These are phyloP conservation scores for Talaromyces sp. DNA, from an alignment of 2,329 filamentous ascomycete species.

Conservation along the genomic window DNA sequence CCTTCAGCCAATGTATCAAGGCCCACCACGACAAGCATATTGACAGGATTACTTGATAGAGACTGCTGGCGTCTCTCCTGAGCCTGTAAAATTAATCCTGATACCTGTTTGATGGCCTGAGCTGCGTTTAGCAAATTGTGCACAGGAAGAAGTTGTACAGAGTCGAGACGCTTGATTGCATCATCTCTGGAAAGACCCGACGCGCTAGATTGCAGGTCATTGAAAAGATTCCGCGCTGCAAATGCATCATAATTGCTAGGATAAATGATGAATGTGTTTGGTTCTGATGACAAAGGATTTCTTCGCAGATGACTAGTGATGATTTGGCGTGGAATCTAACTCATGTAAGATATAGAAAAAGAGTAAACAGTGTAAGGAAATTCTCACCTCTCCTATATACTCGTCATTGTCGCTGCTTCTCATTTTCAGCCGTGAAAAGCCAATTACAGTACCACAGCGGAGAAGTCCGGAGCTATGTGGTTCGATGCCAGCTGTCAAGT, in stretches of 20 bases:
- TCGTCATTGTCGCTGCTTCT: conserved; percentile 29
- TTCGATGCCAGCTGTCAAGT: conserved; percentile 27
- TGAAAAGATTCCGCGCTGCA: conserved; percentile 33
- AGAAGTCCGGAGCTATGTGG: conserved; percentile 22
- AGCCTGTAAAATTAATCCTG: conserved; percentile 26
- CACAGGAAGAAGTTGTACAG: conserved; percentile 38
- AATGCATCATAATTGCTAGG: conserved; percentile 34
- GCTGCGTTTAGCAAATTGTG: conserved; percentile 33
- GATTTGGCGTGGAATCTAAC: conserved; percentile 35
- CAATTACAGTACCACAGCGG: conserved; percentile 33
- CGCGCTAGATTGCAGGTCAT: conserved; percentile 24
- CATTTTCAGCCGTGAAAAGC: conserved; percentile 34
- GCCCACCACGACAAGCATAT: conserved; percentile 38
- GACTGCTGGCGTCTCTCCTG: conserved; percentile 14
- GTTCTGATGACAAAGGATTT: conserved; percentile 9
- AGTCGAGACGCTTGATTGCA: conserved; percentile 35
- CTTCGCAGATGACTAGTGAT: conserved; percentile 26
- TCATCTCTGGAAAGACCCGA: conserved; percentile 26
- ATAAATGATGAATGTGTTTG: conserved; percentile 39
- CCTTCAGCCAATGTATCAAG: conserved; percentile 41
- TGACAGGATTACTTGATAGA: background rate
- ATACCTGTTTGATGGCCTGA: conserved; percentile 36
- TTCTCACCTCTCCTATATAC: conserved; percentile 34
- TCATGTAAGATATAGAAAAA: background rate
- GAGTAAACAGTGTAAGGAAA: background rate